These are phyloP conservation scores for Bryum argenteum DNA, from an alignment of 225 moss, liverwort and hornwort species.

Conservation along the genomic window DNA sequence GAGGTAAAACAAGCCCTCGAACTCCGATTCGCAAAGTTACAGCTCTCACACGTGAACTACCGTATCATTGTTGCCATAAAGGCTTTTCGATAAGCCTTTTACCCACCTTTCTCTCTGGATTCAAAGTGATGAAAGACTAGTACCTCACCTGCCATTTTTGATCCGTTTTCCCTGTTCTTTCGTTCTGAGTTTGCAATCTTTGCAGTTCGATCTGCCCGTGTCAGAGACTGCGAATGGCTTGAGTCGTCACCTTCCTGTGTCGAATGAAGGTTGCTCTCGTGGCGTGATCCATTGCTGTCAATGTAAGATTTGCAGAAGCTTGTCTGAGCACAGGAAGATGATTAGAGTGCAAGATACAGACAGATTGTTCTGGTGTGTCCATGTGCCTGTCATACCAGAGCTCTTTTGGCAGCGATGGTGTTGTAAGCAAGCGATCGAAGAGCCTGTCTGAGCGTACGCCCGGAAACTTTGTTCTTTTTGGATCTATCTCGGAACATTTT, in stretches of 20 bases:
- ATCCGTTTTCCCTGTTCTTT: too few relatives aligned
- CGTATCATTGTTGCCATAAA: too few relatives aligned
- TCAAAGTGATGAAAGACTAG: too few relatives aligned
- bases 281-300: conserved; percentile 22
- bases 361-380: neutral
- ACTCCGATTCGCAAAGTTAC: too few relatives aligned
- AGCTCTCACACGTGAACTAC: too few relatives aligned
- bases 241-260: neutral
- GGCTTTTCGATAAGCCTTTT: too few relatives aligned
- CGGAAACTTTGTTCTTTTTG: too few relatives aligned
- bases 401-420: neutral
- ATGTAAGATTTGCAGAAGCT: conserved; percentile 7
- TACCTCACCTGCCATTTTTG: too few relatives aligned
- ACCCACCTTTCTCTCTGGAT: too few relatives aligned
- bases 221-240: conserved; percentile 13
- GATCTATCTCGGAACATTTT: too few relatives aligned
- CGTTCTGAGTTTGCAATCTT: neutral
- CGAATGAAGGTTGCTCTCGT: conserved; percentile 1
- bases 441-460: too few relatives aligned
- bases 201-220: conserved; percentile 9
- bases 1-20: neutral
- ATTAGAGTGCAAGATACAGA: neutral
- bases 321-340: neutral
- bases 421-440: too few relatives aligned
- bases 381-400: neutral